phyloP scores from a whole-genome alignment of 306 rosid genomes.

The Trifolium subterraneum region DNA sequence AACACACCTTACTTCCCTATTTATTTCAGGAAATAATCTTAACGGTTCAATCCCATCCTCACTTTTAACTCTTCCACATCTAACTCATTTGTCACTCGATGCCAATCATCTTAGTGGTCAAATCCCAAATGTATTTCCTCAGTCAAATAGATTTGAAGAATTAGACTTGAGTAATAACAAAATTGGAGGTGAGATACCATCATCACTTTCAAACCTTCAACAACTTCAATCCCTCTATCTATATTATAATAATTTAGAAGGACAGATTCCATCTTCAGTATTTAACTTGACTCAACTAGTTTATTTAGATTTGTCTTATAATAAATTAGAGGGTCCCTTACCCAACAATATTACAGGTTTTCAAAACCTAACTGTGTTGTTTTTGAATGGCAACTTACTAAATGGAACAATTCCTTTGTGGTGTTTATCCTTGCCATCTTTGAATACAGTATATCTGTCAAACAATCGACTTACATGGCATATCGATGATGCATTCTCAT shows the following conservation, averaged over 20 bases:
- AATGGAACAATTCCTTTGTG: slow-evolving; percentile 12
- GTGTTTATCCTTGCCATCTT: neutral
- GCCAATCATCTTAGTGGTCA: neutral
- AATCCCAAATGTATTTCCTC: neutral
- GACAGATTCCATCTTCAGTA: neutral
- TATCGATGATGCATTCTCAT: neutral
- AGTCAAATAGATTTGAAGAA: neutral
- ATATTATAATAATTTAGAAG: too few species aligned
- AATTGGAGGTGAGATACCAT: neutral
- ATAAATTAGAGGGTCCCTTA: slow-evolving; percentile 9
- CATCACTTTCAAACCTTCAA: neutral
- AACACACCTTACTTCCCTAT: slow-evolving; percentile 2
- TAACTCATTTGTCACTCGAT: neutral
- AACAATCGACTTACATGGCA: slow-evolving; percentile 2
- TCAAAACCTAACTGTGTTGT: neutral
- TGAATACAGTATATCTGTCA: neutral
- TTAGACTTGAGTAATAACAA: neutral
- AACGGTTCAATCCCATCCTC: neutral
- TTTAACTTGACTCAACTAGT: neutral
- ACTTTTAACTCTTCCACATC: neutral
- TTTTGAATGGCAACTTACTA: neutral
- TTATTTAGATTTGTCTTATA: neutral
- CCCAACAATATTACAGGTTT: neutral
- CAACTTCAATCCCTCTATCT: neutral
- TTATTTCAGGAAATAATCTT: neutral